Base-by-base conservation (phyloP, 352 stramenopile species). In the Phytophthora nicotianae region DNA sequence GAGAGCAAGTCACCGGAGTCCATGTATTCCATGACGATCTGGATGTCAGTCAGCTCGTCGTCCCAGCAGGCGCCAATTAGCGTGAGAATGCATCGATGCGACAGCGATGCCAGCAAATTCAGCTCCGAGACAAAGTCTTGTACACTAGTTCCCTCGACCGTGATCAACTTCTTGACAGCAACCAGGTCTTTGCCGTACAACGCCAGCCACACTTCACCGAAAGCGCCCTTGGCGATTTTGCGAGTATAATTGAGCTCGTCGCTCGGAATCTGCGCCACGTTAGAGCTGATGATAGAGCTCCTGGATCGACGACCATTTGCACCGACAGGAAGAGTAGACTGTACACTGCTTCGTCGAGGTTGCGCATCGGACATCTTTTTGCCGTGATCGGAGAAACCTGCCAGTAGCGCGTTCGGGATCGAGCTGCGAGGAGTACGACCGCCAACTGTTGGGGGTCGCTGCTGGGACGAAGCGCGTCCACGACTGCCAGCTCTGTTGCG, bases 11-110 rank as follows among this genome's bases (percentile, higher is more conserved):
- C 82, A 17, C 82, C 82, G 3, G 69, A 79, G 60, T 91, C 81
- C 82, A 91, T 91, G 58, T 82, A 95, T 68, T 95, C 86, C 50
- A 83, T 89, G 26, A 93, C 79, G 46, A 91, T 90, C 62, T 90
- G 83, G 24, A 90, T 54, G 49, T 93, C 83, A 6, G 74, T 76
- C 35, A 90, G 68, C 23, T 77, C 59, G 11, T 92, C 79, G 33
- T 91, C 81, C 75, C 83, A 92, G 67, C 80, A 89, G 8, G 82
- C 84, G 23, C 86, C 86, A 33, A 93, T 63, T 6, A 95, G 74
- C 32, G 68, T 57, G 24, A 93, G 74, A 60, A 95, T 91, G 52
- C 84, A 88, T 23, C 81, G 79, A 58, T 95, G 86, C 5, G 74
- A 85, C 13, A 95, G 66, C 2, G 67, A 83, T 17, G 84, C 79